Base-by-base conservation (phyloP, 2,329 filamentous ascomycete genomes). In the Stagonosporopsis cucurbitacearum region DNA sequence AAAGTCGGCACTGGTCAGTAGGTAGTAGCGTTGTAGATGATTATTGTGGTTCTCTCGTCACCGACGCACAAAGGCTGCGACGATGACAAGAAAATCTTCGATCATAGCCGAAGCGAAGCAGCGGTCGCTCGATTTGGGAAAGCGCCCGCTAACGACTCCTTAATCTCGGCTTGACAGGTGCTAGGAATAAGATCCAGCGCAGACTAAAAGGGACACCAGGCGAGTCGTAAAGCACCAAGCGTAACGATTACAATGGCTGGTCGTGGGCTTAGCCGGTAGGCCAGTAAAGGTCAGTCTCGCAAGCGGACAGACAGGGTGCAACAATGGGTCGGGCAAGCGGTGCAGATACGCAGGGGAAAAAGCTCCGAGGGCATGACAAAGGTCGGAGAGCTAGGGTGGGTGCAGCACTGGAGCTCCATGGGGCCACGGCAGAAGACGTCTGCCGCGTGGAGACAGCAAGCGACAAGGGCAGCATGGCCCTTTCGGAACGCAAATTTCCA, bases 81-180 rank as follows among this genome's bases (percentile, higher is more conserved):
- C 54, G 54, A 65, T 67, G 65, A 66, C 60, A 63, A 61, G 48
- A 55, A n/a, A n/a, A 61, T 47, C 48, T 50, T 65, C 57, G 64
- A 59, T 54, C 44, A 49, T 26, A 22, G 37, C 44, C 33, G 41
- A 53, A 50, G 48, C 48, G 54, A 57, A 44, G 53, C 47, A 54
- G 57, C 44, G 58, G 57, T 43, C 39, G 54, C 57, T 54, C 58
- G 36, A 58, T 62, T 55, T 49, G 67, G 67, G 48, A 67, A 65
- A 63, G 67, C 65, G 67, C 56, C 61, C 65, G 68, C 66, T 69
- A 64, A 53, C 54, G 57, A 56, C 66, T 73, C 72, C 68, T 74
- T 74, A 73, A 75, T 75, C 63, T 75, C 73, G 73, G 73, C 62
- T 69, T 65, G 58, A 59, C 55, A 58, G 56, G 41, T 54, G 46